These are phyloP conservation scores for Leccinum disarticulatum DNA, from an alignment of 768 basidiomycete species.

Conservation along the genomic window DNA sequence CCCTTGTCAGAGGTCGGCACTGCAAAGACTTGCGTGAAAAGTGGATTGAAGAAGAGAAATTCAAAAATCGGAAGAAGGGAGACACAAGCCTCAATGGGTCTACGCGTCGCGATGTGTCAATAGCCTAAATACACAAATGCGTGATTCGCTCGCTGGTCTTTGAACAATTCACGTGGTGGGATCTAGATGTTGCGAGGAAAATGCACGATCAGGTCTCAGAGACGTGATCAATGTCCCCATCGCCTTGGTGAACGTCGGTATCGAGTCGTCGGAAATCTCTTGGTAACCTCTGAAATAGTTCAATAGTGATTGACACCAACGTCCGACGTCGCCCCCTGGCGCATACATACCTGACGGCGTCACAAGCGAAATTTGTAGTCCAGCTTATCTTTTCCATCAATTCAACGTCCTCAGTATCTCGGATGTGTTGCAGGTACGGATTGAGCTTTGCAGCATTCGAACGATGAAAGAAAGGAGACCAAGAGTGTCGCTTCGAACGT, in stretches of 20 bases:
- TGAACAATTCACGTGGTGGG: slow-evolving; percentile 55
- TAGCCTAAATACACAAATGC: neutral
- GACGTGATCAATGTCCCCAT: slow-evolving; percentile 53
- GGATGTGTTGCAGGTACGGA: slow-evolving; percentile 57
- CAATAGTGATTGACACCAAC: neutral
- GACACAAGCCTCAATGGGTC: slow-evolving; percentile 62
- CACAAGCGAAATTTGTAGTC: no score
- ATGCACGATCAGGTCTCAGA: slow-evolving; percentile 53
- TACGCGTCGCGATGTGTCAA: slow-evolving; percentile 26
- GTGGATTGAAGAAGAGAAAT: slow-evolving; percentile 50
- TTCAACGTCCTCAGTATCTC: slow-evolving; percentile 45
- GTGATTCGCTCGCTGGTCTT: slow-evolving; percentile 45
- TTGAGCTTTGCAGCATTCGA: slow-evolving; percentile 71
- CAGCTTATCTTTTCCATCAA: slow-evolving; percentile 59
- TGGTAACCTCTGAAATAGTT: slow-evolving; percentile 50
- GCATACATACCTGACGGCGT: slow-evolving; percentile 47
- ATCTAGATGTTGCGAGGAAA: slow-evolving; percentile 46
- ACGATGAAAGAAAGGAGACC: slow-evolving; percentile 66
- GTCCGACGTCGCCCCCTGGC: no score
- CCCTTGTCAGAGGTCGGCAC: slow-evolving; percentile 32
- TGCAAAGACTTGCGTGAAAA: slow-evolving; percentile 49
- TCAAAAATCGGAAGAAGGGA: slow-evolving; percentile 62
- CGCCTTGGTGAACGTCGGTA: slow-evolving; percentile 49
- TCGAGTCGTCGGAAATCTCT: slow-evolving; percentile 50
- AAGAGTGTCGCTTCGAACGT: slow-evolving; percentile 61